These are phyloP conservation scores for Serendipita sp. DNA, from an alignment of 1,284 basidiomycete species.

Conservation along the genomic window DNA sequence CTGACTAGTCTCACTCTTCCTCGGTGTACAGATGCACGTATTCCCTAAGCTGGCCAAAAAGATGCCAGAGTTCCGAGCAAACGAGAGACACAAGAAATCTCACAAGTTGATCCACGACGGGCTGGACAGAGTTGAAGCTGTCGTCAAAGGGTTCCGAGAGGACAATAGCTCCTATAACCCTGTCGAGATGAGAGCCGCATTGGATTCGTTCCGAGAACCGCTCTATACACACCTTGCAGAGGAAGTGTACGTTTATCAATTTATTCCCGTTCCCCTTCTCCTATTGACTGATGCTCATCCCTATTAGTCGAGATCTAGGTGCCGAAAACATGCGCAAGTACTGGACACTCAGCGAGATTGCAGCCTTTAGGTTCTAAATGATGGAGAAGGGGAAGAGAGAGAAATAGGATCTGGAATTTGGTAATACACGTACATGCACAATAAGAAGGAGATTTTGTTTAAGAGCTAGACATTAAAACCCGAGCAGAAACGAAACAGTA, in stretches of 20 bases:
- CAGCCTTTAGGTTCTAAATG: background rate
- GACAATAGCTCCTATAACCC: conserved; percentile 42
- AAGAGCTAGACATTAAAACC: no score
- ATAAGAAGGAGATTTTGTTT: no score
- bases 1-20: background rate
- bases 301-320: conserved; percentile 31
- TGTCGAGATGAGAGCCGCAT: conserved; percentile 37
- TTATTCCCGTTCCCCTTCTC: background rate
- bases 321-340: conserved; percentile 50
- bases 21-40: conserved; percentile 26
- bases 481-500: no score
- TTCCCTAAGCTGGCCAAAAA: conserved; percentile 50
- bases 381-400: background rate
- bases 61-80: conserved; percentile 44
- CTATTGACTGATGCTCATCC: conserved; percentile 19
- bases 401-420: background rate
- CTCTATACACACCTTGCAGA: conserved; percentile 56
- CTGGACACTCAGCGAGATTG: conserved; percentile 27
- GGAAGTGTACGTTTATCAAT: conserved; percentile 30
- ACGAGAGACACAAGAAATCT: conserved; percentile 40
- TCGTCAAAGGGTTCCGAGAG: conserved; percentile 33
- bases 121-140: conserved; percentile 34
- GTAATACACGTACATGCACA: background rate
- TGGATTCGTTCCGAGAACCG: conserved; percentile 49
- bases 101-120: conserved; percentile 58